Base-by-base conservation (phyloP, 139 green algal genomes). In the Volvox africanus region DNA sequence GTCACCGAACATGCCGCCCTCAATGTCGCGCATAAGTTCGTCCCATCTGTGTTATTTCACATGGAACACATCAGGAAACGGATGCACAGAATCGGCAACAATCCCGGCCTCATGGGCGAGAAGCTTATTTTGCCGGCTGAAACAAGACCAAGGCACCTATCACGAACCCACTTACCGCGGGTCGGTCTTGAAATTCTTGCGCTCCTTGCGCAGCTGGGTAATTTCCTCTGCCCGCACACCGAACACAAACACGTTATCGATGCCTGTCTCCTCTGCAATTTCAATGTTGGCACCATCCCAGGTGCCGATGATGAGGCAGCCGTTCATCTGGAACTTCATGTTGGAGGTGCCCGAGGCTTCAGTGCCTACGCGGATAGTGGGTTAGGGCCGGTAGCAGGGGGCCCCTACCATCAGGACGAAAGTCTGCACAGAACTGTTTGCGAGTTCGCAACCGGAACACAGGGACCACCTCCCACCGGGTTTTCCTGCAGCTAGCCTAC, bases 291-390 rank as follows among this genome's bases (percentile, higher is more conserved):
- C 98, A 77, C 98, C 98, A 87, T 99, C 98, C 93, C 91, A 93
- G 26, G 93, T 95, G 75, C 93, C 93, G 0, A 95, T 36, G 89
- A 93, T 95, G 61, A 98, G 93, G 73, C 92, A 96, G 88, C 98
- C 98, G 93, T 99, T 99, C 97, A 99, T 99, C 89, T 96, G 96
- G 95, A 99, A 99, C 97, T 99, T 99, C 98, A 99, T 99, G 96
- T 99, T 99, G 91, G 92, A 96, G 6, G 98, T 99, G 81, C 98
- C 98, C 35, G 93, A 97, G 14, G 98, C 98, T 95, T 99, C 98
- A 78, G 98, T 99, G 93, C 98, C 98, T 89, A 71, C 5, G 22
- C 11, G 61, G 62, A 32, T 75, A 12, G 9, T 9, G 44, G 9
- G 9, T 14, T 55, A 9, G 44, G 44, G 44, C 21, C 24, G 5